A percentile compares a stretch with the other conserved stretches of the same genome.
Conservation (phyloP, 129 eudicot species). For the Sambucus nigra region DNA sequence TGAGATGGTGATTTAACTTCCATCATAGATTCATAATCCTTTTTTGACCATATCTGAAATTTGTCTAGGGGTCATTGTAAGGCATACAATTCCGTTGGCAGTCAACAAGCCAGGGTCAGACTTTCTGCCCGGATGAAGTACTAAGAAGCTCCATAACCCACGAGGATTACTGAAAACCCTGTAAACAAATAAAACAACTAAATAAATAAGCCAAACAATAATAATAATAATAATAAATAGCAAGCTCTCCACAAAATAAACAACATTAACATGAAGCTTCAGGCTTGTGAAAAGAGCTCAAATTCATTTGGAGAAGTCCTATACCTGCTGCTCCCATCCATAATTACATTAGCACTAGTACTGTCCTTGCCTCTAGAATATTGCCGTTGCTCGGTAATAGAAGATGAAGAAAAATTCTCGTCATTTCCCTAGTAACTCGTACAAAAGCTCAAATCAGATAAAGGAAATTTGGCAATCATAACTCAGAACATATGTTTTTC, state of each 20-base stretch:
- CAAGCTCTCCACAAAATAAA: not conserved
- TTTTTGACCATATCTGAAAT: no score
- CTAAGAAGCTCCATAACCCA: constrained; percentile 55
- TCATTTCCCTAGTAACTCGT: constrained; percentile 48
- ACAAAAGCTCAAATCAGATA: constrained; percentile 9
- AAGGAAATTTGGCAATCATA: constrained; percentile 10
- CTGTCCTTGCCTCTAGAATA: constrained; percentile 28
- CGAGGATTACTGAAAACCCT: constrained; percentile 31
- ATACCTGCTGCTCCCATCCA: constrained; percentile 42
- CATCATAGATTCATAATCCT: no score
- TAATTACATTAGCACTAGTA: constrained; percentile 19
- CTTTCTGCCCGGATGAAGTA: constrained; percentile 33
- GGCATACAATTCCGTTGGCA: constrained; percentile 44
- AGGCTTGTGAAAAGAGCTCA: constrained; percentile 7
- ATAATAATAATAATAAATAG: not conserved
- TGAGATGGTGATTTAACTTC: no score
- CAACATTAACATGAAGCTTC: not conserved
- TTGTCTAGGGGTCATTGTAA: constrained; percentile 12
- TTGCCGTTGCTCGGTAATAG: constrained; percentile 29
- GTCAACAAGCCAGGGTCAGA: constrained; percentile 32
- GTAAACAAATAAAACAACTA: constrained; percentile 3
- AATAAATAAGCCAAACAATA: not conserved
- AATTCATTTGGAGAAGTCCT: not conserved
- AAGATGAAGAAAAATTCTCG: constrained; percentile 21
- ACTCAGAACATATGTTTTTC: not conserved